Evolutionary conservation across 2,329 filamentous ascomycete species (phyloP), one percentile per base, ranked within the genome.

Genomic region (Sporothrix variecibatus): DNA sequence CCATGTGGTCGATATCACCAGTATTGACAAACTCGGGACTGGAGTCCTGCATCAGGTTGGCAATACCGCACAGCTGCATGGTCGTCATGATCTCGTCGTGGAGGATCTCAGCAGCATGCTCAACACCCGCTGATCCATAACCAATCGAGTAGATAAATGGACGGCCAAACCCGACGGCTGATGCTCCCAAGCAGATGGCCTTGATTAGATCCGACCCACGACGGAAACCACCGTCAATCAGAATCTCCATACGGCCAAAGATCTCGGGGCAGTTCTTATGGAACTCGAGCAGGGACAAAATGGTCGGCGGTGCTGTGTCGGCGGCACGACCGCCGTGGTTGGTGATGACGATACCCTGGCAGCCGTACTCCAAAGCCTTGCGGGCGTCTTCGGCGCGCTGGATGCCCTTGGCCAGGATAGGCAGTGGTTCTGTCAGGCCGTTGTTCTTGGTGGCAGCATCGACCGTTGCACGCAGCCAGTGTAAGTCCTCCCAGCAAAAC

Each of bases 281-380:
- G 51, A 84, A 81, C 79, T 85, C 83, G 2, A 84, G 81, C 70
- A 84, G 78, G 1, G 81, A 81, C 56, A 84, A 78, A 11, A 84
- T 78, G 9, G 83, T 79, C 0, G 83, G 82, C 76, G 79, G 82
- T 74, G 76, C 86, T 79, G 80, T 86, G 58, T 90, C 88, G 1
- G 88, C 81, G 1, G 87, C 86, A 38, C 88, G 82, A 2, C 88
- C 88, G 23, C 88, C 88, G 73, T 90, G 88, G 75, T 90, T 90
- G 75, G 85, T 88, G 46, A 90, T 76, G 74, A 89, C 79, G 65
- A 90, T 87, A 0, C 87, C 88, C 74, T 88, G 84, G 67, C 87
- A 82, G 0, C 87, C 87, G 72, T 83, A 80, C 62, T 85, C 80
- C 72, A 86, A 83, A 0, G 88, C 87, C 51, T 83, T 77, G 17